Evolutionary conservation across 331 rosid species (phyloP), one percentile per base, ranked within the genome.

Genomic region (Pyrus hybrid): DNA sequence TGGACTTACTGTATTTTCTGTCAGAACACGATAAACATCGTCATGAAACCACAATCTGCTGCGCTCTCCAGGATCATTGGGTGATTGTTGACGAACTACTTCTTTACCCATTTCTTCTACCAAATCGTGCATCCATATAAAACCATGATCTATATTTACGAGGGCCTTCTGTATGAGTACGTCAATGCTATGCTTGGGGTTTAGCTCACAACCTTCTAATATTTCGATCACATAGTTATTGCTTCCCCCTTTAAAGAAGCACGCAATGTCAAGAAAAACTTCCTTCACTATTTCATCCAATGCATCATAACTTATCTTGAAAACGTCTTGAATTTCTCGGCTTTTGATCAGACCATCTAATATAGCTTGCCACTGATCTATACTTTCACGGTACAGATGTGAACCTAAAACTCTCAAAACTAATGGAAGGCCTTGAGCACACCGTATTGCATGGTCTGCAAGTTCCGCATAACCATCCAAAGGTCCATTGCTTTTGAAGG

Each of bases 371-470:
- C 89, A 86, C 5, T 68, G 25, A 23, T 2, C 26, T 66, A 68
- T 45, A 29, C 13, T 47, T 78, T 35, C 60, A 22, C 80, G 63
- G 22, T 16, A 61, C 30, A 86, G 37, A 79, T 21, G 23, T 49
- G 85, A 78, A 56, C 85, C 80, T 13, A 83, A 20, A 22, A 80
- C 21, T 7, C n/a, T 32, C 12, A 81, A 63, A 13, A 72, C 79
- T 49, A 81, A 67, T 28, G 81, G 87, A 57, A 75, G 74, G 29
- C 87, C 87, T 8, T 76, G 68, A 37, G 79, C 60, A 30, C 57
- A 0, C 1, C 51, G 5, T 57, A 83, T 7, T 0, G 1, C 33
- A 76, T 71, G 6, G 76, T 51, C 3, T 30, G 76, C 3, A 25
- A 80, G 45, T 2, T 77, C 10, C 0, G 7, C 8, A 63, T 63